Evolutionary conservation across 208 protist species (phyloP).

Genomic region (Phytomonas serpens): DNA sequence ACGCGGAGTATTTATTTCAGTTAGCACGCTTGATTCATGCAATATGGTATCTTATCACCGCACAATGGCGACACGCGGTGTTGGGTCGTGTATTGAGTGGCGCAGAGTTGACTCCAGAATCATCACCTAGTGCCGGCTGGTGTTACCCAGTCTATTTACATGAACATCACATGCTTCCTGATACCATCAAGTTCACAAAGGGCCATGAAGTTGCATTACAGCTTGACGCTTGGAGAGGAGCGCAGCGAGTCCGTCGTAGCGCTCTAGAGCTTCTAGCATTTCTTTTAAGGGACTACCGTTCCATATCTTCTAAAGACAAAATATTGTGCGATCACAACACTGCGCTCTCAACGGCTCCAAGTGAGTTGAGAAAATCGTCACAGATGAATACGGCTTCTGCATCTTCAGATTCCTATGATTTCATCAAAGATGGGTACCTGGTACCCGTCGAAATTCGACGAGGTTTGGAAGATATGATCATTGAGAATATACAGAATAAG

Average conservation of each 20-base stretch:
- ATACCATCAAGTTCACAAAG: slow-evolving; percentile 19
- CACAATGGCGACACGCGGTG: slow-evolving; percentile 20
- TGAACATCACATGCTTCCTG: slow-evolving; percentile 27
- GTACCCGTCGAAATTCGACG: slow-evolving; percentile 29
- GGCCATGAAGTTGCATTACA: slow-evolving; percentile 24
- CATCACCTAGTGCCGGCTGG: slow-evolving; percentile 23
- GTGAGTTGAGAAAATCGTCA: neutral
- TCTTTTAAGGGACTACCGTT: slow-evolving; percentile 33
- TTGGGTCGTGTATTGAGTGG: neutral
- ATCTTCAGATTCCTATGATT: neutral
- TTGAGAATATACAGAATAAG: slow-evolving; percentile 25
- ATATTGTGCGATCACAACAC: neutral
- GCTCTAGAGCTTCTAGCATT: slow-evolving; percentile 52
- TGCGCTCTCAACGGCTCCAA: neutral
- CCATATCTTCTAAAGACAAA: neutral
- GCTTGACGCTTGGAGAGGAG: slow-evolving; percentile 35
- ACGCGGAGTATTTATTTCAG: slow-evolving; percentile 1
- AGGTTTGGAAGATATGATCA: slow-evolving; percentile 25
- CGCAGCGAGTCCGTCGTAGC: slow-evolving; percentile 27
- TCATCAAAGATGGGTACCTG: neutral
- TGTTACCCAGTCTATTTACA: slow-evolving; percentile 46
- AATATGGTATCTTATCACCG: slow-evolving; percentile 37
- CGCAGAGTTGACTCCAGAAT: slow-evolving; percentile 1
- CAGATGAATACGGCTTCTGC: neutral
- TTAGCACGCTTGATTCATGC: slow-evolving; percentile 18